phyloP scores from a whole-genome alignment of 2,329 filamentous ascomycete genomes.

The Sporothrix variecibatus region DNA sequence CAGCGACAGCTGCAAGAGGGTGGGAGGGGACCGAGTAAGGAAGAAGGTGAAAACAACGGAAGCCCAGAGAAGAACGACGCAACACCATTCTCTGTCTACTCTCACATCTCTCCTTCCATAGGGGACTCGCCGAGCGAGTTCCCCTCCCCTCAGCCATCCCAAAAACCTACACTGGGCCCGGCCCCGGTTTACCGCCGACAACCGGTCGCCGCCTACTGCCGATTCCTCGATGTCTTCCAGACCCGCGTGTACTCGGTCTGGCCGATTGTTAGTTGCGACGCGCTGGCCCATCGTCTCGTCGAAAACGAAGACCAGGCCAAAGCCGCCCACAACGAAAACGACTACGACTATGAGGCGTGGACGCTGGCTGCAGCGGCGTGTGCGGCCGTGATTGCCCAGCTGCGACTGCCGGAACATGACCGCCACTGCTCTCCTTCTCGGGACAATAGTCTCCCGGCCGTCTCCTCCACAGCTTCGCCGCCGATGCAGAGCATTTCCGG shows the following conservation, averaged over 20 bases:
- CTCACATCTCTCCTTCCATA: too few relatives aligned
- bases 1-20: not conserved
- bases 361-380: not conserved
- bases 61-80: not conserved
- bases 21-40: not conserved
- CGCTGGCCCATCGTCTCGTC: not conserved
- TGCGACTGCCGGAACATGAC: not conserved
- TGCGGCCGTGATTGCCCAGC: conserved; percentile 4
- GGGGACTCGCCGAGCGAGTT: too few relatives aligned
- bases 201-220: not conserved
- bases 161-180: too few relatives aligned
- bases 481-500: not conserved
- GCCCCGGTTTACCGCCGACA: not conserved
- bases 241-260: conserved; percentile 13
- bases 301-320: not conserved
- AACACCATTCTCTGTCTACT: too few relatives aligned
- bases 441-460: too few relatives aligned
- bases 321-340: not conserved
- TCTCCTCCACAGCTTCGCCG: too few relatives aligned
- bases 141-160: too few relatives aligned
- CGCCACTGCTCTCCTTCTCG: not conserved
- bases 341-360: conserved; percentile 6
- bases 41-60: not conserved
- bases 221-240: conserved; percentile 1
- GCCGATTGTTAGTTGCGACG: conserved; percentile 1